Evolutionary conservation across 441 rosid species (phyloP).

Genomic region (Raphanus hybrid): DNA sequence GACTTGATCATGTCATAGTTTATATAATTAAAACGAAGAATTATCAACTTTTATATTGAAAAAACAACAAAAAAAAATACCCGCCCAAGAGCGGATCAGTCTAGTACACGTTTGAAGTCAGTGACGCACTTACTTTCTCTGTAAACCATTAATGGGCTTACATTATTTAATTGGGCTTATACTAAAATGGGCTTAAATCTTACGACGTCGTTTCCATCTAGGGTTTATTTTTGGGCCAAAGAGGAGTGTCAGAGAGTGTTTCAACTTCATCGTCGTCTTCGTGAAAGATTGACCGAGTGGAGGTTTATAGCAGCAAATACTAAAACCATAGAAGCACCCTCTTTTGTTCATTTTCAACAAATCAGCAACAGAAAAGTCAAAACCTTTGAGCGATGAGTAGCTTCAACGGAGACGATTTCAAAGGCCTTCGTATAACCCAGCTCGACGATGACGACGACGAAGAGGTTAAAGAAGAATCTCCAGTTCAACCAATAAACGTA

Average conservation of each 20-base stretch:
- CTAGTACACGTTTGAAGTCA: no score
- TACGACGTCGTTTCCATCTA: not conserved
- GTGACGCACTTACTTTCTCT: not conserved
- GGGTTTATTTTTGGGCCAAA: constrained; percentile 12
- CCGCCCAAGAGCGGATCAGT: no score
- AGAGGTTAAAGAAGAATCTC: constrained; percentile 6
- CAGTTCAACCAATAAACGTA: constrained; percentile 25
- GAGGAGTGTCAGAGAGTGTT: not conserved
- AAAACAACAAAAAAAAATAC: no score
- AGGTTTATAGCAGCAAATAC: constrained; percentile 29
- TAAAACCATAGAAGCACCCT: constrained; percentile 4
- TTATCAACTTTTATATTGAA: no score
- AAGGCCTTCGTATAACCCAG: constrained; percentile 55
- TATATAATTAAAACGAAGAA: no score
- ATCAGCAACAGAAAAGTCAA: not conserved
- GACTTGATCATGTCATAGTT: no score
- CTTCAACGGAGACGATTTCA: constrained; percentile 47
- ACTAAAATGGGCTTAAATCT: no score
- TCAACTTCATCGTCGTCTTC: constrained; percentile 26
- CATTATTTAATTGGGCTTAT: no score
- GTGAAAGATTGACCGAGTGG: not conserved
- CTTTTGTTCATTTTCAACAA: constrained; percentile 8
- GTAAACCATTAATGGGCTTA: not conserved
- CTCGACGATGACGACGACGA: constrained; percentile 55
- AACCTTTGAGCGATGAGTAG: constrained; percentile 12